Evolutionary conservation across 2,329 filamentous ascomycete genomes (phyloP).

Genomic region (Arthrobotrys sinensis): DNA sequence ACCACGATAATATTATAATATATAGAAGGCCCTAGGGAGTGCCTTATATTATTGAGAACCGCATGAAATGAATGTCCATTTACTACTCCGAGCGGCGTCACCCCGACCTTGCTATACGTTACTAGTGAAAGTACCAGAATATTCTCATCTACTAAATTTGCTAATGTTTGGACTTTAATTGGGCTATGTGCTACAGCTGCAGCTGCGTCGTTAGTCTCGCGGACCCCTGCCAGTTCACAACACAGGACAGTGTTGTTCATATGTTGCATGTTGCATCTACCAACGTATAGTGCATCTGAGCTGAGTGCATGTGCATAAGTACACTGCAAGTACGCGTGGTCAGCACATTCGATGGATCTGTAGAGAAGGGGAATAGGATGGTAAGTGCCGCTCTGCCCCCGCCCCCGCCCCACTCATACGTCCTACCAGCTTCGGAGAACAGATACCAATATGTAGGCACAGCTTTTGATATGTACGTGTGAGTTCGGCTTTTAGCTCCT

Average conservation of each 20-base stretch:
- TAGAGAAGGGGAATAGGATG: slow-evolving; percentile 6
- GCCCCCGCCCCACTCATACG: not conserved
- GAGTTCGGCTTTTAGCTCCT: slow-evolving; percentile 5
- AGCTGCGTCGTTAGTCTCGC: too few species aligned
- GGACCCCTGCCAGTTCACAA: too few species aligned
- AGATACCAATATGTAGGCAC: not conserved
- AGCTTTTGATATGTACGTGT: slow-evolving; percentile 4
- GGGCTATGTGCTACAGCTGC: slow-evolving; percentile 14
- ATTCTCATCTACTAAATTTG: not conserved
- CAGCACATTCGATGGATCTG: slow-evolving; percentile 4
- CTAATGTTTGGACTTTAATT: slow-evolving; percentile 14
- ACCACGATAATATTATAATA: not conserved
- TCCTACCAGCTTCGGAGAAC: not conserved
- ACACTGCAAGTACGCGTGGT: slow-evolving; percentile 12
- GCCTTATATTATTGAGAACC: not conserved
- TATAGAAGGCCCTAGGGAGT: not conserved
- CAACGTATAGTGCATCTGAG: slow-evolving; percentile 19
- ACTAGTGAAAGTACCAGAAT: slow-evolving; percentile 13
- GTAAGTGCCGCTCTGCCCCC: not conserved
- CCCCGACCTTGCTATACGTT: not conserved
- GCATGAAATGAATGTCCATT: slow-evolving; percentile 10
- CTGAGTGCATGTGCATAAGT: slow-evolving; percentile 26
- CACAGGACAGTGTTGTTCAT: slow-evolving; percentile 8
- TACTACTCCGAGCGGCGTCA: slow-evolving; percentile 6
- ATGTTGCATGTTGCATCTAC: slow-evolving; percentile 27